Evolutionary conservation across 345 rosid genomes (phyloP).

Genomic region (Euphorbia tirucalli): DNA sequence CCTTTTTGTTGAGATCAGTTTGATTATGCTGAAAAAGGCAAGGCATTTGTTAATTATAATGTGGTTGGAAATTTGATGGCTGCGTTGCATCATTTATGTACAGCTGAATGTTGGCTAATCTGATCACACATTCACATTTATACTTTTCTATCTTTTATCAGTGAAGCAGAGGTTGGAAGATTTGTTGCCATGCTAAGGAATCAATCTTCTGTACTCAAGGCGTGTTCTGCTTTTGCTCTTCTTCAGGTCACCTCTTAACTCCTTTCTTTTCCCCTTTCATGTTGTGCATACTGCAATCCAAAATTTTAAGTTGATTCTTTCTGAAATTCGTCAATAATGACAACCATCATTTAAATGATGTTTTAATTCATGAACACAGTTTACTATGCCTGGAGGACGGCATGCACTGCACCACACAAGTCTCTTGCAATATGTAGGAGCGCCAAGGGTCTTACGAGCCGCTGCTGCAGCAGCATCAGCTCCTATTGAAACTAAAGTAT

Average conservation of each 20-base stretch:
- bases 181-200: conserved; percentile 43
- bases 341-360: neutral
- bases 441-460: conserved; percentile 29
- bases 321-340: neutral
- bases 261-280: neutral
- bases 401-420: conserved; percentile 31
- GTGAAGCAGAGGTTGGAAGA: conserved; percentile 42
- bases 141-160: conserved; percentile 2
- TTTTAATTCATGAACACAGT: conserved; percentile 16
- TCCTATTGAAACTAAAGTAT: conserved; percentile 35
- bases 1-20: too few relatives aligned
- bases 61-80: too few relatives aligned
- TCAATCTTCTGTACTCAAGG: conserved; percentile 30
- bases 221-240: conserved; percentile 45
- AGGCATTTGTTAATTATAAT: too few relatives aligned
- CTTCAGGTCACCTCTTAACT: conserved; percentile 32
- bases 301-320: neutral
- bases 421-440: conserved; percentile 37
- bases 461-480: conserved; percentile 34
- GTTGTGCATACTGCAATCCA: neutral
- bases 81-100: too few relatives aligned
- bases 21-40: too few relatives aligned
- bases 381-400: conserved; percentile 43
- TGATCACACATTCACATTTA: neutral
- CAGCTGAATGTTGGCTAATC: too few relatives aligned